Evolutionary conservation across 768 basidiomycete species (phyloP), one percentile per base, ranked within the genome.

Genomic region (Suillus brevipes): DNA sequence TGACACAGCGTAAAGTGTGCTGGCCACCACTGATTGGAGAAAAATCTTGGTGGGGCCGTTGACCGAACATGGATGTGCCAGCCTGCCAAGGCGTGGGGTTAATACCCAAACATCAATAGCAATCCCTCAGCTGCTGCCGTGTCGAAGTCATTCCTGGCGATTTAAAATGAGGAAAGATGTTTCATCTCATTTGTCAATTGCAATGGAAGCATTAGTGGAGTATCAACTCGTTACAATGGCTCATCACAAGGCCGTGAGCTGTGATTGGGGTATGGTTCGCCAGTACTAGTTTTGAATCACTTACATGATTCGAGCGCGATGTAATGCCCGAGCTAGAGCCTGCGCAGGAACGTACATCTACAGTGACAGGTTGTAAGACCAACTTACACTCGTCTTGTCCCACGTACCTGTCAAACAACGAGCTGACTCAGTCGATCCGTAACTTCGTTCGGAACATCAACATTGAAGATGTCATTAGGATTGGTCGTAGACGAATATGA

Each of bases 11-110:
- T 40, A 6, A 13, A 14, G 10, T 45, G 8, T 45, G 43, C 43
- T 45, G 43, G 20, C 43, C 43, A n/a, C 20, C 20, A 43, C 10
- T 47, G 45, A 47, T 47, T 47, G n/a, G n/a, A 47, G 45, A 23
- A 47, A 9, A 23, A 47, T 23, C 45, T n/a, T 47, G 9, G n/a
- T n/a, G 5, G 2, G 4, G 12, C 45, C 45, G 10, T 47, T 12
- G 45, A 47, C n/a, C n/a, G n/a, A n/a, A 47, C 45, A n/a, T 47
- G 45, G 45, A 47, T n/a, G n/a, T 47, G n/a, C n/a, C 45, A 47
- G 45, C 45, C 45, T n/a, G n/a, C 45, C 0, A 4, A 47, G 4
- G n/a, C 10, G n/a, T 42, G 40, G 16, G 6, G 14, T 37, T 10
- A 37, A 10, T 12, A 37, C 37, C 37, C 10, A 12, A 37, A 37